Evolutionary conservation across 2,329 filamentous ascomycete genomes (phyloP), one percentile per base, ranked within the genome.

Genomic region (Fusarium nodosum): DNA sequence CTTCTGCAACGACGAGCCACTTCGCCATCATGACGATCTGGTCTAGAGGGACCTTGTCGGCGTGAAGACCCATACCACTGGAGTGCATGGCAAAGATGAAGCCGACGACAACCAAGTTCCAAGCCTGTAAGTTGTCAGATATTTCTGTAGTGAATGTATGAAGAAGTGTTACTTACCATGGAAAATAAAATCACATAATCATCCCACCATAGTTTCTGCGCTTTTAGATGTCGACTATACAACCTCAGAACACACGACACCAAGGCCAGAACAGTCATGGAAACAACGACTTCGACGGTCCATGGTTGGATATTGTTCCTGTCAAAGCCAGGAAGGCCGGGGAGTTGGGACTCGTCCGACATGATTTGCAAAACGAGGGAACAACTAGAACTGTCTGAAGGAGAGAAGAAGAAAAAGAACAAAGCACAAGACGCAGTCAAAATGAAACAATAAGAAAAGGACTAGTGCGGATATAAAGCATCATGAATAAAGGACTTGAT

Each of bases 161-260:
- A 18, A 5, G 11, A 7, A 8, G 7, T 22, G 18, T 15, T 31
- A 8, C 66, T 62, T 55, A 85, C 83, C 83, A 83, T 82, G 1
- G 83, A 84, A 52, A 81, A 84, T 0, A 85, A 59, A 57, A 85
- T 82, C 72, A 83, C 77, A 71, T 79, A 85, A 70, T 85, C 83
- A 74, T 85, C 83, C 83, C 82, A 84, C 83, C 83, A 85, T 7
- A 85, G 70, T 60, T 74, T 72, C 57, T 83, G 82, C 4, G 74
- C 79, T 46, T 82, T 82, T 45, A 83, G 72, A 50, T 77, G 77
- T 13, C 83, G 81, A 57, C 81, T 81, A 30, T 79, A 56, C 7
- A 85, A 51, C 4, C 83, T 78, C 16, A 85, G 72, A n/a, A 39
- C 73, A 15, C 84, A 81, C 4, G 77, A 73, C 2, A 77, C 38